A percentile compares a stretch with the other conserved stretches of the same genome.
These are phyloP conservation scores for Quercus phellos DNA, from an alignment of 331 rosid genomes.

Conservation along the genomic window DNA sequence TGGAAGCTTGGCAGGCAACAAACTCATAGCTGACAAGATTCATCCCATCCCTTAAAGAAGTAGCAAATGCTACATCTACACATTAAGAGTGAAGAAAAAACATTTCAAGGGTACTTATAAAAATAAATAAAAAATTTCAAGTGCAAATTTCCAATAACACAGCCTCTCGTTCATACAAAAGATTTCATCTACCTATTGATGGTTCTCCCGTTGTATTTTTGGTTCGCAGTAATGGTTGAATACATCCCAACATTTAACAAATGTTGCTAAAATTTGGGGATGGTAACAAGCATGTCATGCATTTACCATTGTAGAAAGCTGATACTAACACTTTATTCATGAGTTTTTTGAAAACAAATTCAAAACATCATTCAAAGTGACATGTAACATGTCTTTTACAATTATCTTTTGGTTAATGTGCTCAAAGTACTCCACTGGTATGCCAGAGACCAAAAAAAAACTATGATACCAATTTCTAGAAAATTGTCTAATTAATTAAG, in stretches of 20 bases:
- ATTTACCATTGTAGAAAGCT: too few relatives aligned
- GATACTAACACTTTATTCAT: not conserved
- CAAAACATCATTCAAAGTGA: not conserved
- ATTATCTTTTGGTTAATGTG: not conserved
- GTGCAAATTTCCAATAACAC: not conserved
- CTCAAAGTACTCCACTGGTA: not conserved
- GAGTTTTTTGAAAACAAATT: not conserved
- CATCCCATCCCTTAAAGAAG: conserved; percentile 95
- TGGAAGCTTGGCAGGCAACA: conserved; percentile 89
- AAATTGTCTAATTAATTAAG: not conserved
- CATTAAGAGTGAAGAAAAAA: conserved; percentile 13
- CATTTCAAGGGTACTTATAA: not conserved
- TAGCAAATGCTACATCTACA: conserved; percentile 80
- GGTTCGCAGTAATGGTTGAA: not conserved
- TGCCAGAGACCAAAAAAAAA: not conserved
- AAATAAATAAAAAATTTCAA: not conserved
- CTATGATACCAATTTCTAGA: not conserved
- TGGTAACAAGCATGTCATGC: too few relatives aligned
- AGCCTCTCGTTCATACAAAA: not conserved
- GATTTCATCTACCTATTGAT: not conserved
- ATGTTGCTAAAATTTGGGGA: not conserved
- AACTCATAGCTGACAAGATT: conserved; percentile 94
- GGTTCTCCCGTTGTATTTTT: not conserved
- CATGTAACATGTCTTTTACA: not conserved
- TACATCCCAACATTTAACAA: not conserved